Conservation (phyloP, 2,329 filamentous ascomycete genomes). For the Fusarium fujikuroi region DNA sequence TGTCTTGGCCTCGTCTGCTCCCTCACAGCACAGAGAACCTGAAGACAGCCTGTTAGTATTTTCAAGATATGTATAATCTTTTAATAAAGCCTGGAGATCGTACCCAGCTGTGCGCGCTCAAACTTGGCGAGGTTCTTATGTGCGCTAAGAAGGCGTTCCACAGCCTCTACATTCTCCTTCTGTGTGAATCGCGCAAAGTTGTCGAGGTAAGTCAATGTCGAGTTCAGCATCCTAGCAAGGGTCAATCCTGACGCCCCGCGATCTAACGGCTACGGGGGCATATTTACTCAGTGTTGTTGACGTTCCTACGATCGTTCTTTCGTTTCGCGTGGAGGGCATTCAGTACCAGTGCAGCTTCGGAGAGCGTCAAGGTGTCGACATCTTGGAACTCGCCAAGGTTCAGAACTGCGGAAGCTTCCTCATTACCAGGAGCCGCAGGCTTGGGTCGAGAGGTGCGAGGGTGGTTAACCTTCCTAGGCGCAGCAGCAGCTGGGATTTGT, state of each 20-base stretch:
- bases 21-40: slow-evolving; percentile 93
- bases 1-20: slow-evolving; percentile 94
- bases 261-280: background rate
- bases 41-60: slow-evolving; percentile 15
- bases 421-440: slow-evolving; percentile 78
- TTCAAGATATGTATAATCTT: no score
- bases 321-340: slow-evolving; percentile 88
- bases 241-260: slow-evolving; percentile 12
- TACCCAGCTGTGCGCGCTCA: slow-evolving; percentile 92
- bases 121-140: slow-evolving; percentile 88
- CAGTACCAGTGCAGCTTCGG: slow-evolving; percentile 91
- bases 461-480: slow-evolving; percentile 37
- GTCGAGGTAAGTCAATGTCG: slow-evolving; percentile 92
- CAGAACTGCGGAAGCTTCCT: slow-evolving; percentile 84
- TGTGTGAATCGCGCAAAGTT: slow-evolving; percentile 96
- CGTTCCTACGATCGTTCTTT: slow-evolving; percentile 80
- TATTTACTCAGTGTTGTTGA: slow-evolving; percentile 82
- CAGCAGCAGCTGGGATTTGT: slow-evolving; percentile 9
- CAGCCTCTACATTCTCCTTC: slow-evolving; percentile 93
- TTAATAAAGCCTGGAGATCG: slow-evolving; percentile 32
- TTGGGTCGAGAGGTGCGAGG: slow-evolving; percentile 70
- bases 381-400: slow-evolving; percentile 94
- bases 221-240: slow-evolving; percentile 74
- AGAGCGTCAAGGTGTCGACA: slow-evolving; percentile 90
- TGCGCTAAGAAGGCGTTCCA: slow-evolving; percentile 84